These are phyloP conservation scores for Monosporozyma aquatica DNA, from an alignment of 805 yeast genomes.

Conservation along the genomic window DNA sequence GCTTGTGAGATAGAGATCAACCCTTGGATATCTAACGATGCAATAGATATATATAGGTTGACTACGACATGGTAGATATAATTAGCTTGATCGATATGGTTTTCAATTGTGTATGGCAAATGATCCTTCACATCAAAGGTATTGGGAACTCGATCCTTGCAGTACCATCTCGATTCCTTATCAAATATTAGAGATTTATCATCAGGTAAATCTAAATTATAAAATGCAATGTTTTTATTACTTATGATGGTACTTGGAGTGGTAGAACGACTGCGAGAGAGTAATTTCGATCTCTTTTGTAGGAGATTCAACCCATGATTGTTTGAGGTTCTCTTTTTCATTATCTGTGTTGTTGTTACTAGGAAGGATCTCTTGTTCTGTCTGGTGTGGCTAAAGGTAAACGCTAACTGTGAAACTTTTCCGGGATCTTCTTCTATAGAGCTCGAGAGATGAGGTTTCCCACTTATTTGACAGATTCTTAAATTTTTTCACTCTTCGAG, in stretches of 20 bases:
- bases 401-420: too few species aligned
- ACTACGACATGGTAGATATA: conserved; percentile 70
- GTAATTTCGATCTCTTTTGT: not conserved
- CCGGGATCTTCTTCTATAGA: too few species aligned
- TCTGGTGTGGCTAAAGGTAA: too few species aligned
- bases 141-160: conserved; percentile 27
- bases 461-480: too few species aligned
- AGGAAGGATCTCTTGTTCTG: too few species aligned
- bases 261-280: not conserved
- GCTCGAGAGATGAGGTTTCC: too few species aligned
- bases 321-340: not conserved
- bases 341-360: too few species aligned
- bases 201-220: conserved; percentile 44
- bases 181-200: conserved; percentile 25
- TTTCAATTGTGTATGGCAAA: conserved; percentile 70
- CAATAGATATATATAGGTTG: conserved; percentile 68
- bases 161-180: conserved; percentile 32
- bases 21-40: conserved; percentile 68
- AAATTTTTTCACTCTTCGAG: too few species aligned
- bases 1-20: conserved; percentile 53
- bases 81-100: conserved; percentile 59
- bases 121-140: conserved; percentile 29
- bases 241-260: not conserved
- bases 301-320: not conserved
- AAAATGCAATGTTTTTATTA: conserved; percentile 16